Conservation (phyloP, 1,139 yeast genomes). For the Nakaseomyces delphensis region DNA sequence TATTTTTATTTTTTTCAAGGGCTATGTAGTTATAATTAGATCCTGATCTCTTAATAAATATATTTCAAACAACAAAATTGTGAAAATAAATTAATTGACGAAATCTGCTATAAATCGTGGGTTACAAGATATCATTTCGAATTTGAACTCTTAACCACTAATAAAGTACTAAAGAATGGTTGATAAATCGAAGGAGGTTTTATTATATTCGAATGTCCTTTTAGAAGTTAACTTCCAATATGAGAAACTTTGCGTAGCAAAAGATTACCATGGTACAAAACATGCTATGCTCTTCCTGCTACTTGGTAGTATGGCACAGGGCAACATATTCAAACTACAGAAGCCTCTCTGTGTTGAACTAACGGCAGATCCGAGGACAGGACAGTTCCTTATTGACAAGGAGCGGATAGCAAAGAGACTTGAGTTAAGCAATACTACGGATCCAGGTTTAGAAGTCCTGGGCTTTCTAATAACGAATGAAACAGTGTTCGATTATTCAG, state of each 20-base stretch:
- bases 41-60: background rate
- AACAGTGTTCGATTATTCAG: conserved; percentile 11
- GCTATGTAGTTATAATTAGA: background rate
- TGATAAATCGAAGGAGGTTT: background rate
- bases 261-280: conserved; percentile 9
- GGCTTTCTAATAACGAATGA: conserved; percentile 14
- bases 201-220: conserved; percentile 6
- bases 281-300: conserved; percentile 2
- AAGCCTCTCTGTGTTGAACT: background rate
- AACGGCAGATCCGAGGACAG: background rate
- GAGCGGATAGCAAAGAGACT: conserved; percentile 10
- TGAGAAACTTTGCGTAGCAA: conserved; percentile 8
- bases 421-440: conserved; percentile 10
- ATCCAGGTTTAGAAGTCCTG: conserved; percentile 8
- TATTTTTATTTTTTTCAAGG: background rate
- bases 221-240: conserved; percentile 17
- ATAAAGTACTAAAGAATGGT: no score
- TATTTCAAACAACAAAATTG: no score
- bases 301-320: background rate
- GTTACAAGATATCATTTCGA: no score
- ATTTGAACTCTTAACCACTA: no score
- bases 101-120: no score
- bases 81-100: no score
- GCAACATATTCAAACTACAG: background rate
- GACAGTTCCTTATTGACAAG: conserved; percentile 10